A percentile compares a stretch with the other conserved stretches of the same genome.
Conservation (phyloP, 2,329 filamentous ascomycete genomes). For the Knufia fluminis region DNA sequence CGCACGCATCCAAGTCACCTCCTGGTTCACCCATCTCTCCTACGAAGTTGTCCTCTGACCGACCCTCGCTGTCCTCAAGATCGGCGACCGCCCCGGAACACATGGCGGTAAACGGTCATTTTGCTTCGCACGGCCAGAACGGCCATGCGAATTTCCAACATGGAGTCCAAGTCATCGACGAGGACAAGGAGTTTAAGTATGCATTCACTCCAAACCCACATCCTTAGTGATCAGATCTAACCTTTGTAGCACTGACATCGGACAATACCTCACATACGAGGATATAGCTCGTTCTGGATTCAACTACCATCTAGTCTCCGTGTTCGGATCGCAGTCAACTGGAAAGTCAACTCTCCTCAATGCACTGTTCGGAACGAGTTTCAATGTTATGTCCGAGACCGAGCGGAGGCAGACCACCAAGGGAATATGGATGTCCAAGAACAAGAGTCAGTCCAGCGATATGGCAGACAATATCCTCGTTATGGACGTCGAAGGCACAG, state of each 20-base stretch:
- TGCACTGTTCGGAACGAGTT: slow-evolving; percentile 87
- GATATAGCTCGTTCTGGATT: slow-evolving; percentile 82
- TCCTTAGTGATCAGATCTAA: slow-evolving; percentile 12
- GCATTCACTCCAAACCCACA: slow-evolving; percentile 26
- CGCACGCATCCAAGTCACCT: slow-evolving; percentile 16
- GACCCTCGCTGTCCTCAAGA: slow-evolving; percentile 15
- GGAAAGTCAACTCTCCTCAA: slow-evolving; percentile 97
- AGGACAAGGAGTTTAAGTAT: slow-evolving; percentile 95
- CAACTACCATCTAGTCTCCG: slow-evolving; percentile 98
- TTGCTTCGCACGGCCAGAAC: slow-evolving; percentile 34
- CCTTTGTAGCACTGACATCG: slow-evolving; percentile 57
- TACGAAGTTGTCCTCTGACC: slow-evolving; percentile 5
- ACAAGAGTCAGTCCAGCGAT: slow-evolving; percentile 49
- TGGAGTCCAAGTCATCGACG: slow-evolving; percentile 94
- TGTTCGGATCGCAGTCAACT: slow-evolving; percentile 97
- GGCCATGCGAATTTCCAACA: slow-evolving; percentile 57
- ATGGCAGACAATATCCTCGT: slow-evolving; percentile 98
- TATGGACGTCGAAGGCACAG: slow-evolving; percentile 98
- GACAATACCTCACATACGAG: slow-evolving; percentile 70
- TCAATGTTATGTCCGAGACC: slow-evolving; percentile 94
- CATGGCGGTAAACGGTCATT: slow-evolving; percentile 39
- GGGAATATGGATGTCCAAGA: slow-evolving; percentile 99
- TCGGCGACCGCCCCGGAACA: slow-evolving; percentile 27
- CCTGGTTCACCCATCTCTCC: slow-evolving; percentile 14
- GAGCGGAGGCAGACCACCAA: slow-evolving; percentile 95